These are phyloP conservation scores for Rhododendron molle DNA, from an alignment of 148 eudicot genomes.

Conservation along the genomic window DNA sequence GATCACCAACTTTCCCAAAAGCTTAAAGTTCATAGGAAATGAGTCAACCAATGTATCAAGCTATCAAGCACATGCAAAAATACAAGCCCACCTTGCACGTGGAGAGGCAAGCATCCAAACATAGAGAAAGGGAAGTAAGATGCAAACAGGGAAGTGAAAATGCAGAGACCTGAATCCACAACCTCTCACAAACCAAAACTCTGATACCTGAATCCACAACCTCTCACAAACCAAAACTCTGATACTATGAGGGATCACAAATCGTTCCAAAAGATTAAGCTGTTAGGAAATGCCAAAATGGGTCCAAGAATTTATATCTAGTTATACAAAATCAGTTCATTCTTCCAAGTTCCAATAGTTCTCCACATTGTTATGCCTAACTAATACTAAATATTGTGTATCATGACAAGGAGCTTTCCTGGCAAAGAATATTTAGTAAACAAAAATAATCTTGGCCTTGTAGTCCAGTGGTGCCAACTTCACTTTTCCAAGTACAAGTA, in stretches of 20 bases:
- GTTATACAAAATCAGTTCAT: not conserved
- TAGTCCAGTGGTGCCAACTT: conserved; percentile 1
- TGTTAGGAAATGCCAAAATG: not conserved
- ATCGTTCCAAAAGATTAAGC: not conserved
- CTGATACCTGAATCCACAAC: not conserved
- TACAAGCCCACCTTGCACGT: not conserved
- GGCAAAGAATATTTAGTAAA: not conserved
- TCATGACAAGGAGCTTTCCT: not conserved
- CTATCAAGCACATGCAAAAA: not conserved
- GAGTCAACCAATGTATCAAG: not conserved
- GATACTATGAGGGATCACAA: not conserved
- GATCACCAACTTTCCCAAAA: not conserved
- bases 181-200: not conserved
- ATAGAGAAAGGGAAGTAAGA: not conserved
- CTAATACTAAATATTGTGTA: not conserved
- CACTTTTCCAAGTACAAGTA: not conserved
- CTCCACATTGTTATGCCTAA: not conserved
- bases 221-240: not conserved
- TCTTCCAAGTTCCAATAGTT: not conserved
- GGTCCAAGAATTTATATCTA: not conserved
- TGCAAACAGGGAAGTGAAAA: not conserved
- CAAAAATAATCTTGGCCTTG: not conserved
- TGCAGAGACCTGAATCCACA: not conserved
- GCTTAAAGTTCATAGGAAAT: not conserved
- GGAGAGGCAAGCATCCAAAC: not conserved